Base-by-base conservation (phyloP, 2,329 filamentous ascomycete genomes). In the Diaporthe sp. region DNA sequence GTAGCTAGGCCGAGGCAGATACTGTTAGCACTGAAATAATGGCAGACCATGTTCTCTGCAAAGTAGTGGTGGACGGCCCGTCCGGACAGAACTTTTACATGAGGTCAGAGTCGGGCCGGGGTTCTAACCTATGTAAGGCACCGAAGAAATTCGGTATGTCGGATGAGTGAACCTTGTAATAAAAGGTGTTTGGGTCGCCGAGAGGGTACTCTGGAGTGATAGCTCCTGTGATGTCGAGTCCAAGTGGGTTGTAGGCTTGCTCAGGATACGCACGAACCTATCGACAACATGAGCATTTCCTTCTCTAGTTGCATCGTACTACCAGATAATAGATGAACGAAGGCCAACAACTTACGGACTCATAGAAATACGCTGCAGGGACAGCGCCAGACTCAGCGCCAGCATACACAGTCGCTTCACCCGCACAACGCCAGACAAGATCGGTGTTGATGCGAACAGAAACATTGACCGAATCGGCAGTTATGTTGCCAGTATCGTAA, bases 381-480 rank as follows among this genome's bases (percentile, higher is more conserved):
- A 65, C 59, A n/a, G 59, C 61, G 17, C 42, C 61, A 37, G 61
- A 66, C n/a, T 66, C 42, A 25, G 61, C 61, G 13, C 39, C 42
- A 35, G 61, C 61, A 37, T 50, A 66, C 32, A 66, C 61, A 19
- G 42, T 66, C 61, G 61, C 61, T 51, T 66, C 61, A 30, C 61
- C 42, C 42, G 42, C 61, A 15, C 42, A 50, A 25, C 61, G 61
- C 61, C 61, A 66, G 27, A 66, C 61, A 35, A 66, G 42, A 27
- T 50, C 59, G 5, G 42, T 66, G 30, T 50, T 66, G 22, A 66
- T 35, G 39, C 61, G 61, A 17, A 66, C 61, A 66, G 39, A 65
- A 37, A 66, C 42, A 19, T 66, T 66, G 8, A 50, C 61, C 30
- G 61, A 51, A 15, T 66, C 61, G 19, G 61, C 30, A 50, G 61